Conservation (phyloP, 306 rosid genomes). For the Prinsepia uniflora region DNA sequence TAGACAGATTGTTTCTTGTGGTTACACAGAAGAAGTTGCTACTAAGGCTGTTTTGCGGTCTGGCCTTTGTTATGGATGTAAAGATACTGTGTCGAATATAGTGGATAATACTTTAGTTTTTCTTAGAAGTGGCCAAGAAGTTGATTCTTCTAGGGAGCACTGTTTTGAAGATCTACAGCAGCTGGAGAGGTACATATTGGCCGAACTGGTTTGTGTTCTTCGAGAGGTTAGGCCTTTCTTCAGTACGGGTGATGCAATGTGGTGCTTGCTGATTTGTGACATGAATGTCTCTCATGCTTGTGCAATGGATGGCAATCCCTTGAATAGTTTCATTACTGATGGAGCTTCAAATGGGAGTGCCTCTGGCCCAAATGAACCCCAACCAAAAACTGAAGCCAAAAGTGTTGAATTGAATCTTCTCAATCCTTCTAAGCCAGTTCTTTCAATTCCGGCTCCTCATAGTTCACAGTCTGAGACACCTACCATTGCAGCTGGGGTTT, state of each 20-base stretch:
- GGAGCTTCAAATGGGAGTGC: slow-evolving; percentile 37
- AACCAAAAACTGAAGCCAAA: slow-evolving; percentile 46
- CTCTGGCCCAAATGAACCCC: slow-evolving; percentile 40
- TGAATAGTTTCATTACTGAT: slow-evolving; percentile 38
- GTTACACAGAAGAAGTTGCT: slow-evolving; percentile 73
- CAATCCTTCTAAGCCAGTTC: slow-evolving; percentile 41
- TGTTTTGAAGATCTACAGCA: slow-evolving; percentile 73
- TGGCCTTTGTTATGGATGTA: slow-evolving; percentile 82
- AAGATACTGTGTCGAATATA: slow-evolving; percentile 75
- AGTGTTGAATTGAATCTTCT: slow-evolving; percentile 49
- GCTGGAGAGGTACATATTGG: slow-evolving; percentile 81
- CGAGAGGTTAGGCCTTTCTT: slow-evolving; percentile 81
- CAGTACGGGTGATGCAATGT: slow-evolving; percentile 93
- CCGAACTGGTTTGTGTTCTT: slow-evolving; percentile 85
- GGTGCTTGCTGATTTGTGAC: slow-evolving; percentile 84
- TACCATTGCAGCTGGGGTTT: slow-evolving; percentile 32
- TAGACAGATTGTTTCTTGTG: slow-evolving; percentile 59
- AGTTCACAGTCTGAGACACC: slow-evolving; percentile 46
- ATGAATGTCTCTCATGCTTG: slow-evolving; percentile 89
- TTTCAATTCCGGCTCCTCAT: slow-evolving; percentile 36
- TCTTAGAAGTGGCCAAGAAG: slow-evolving; percentile 73
- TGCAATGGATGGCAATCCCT: slow-evolving; percentile 63
- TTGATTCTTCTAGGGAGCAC: slow-evolving; percentile 69
- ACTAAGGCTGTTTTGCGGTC: slow-evolving; percentile 69
- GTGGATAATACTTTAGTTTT: slow-evolving; percentile 66